Percentiles rank a stretch among this genome's conserved stretches.
phyloP scores from a whole-genome alignment of 2,329 filamentous ascomycete species.

The Colletotrichum musae region DNA sequence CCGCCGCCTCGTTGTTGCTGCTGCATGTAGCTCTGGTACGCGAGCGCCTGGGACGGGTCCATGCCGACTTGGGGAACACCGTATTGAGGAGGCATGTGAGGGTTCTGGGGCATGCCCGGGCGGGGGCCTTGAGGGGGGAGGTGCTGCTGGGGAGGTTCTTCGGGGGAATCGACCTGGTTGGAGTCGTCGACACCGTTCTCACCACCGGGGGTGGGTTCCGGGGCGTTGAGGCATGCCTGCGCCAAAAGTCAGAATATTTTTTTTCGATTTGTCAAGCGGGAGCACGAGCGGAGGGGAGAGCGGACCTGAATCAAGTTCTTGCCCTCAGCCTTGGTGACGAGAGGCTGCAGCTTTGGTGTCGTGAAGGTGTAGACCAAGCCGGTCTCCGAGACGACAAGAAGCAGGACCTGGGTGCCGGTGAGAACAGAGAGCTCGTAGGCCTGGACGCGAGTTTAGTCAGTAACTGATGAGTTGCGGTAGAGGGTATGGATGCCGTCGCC shows the following conservation, averaged over 20 bases:
- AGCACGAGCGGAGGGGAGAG: conserved; percentile 12
- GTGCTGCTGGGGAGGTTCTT: conserved; percentile 85
- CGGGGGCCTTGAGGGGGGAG: conserved; percentile 75
- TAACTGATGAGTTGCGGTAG: conserved; percentile 17
- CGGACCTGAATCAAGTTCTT: conserved; percentile 99
- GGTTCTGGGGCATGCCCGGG: conserved; percentile 76
- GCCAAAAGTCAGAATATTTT: neutral
- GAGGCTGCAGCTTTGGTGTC: conserved; percentile 96
- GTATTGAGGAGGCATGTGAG: conserved; percentile 75
- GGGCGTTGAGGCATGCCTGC: conserved; percentile 95
- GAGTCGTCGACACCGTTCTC: conserved; percentile 85
- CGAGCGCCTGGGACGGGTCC: conserved; percentile 83
- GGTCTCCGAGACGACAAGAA: conserved; percentile 97
- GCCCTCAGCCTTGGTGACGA: conserved; percentile 98
- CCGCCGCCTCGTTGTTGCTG: conserved; percentile 77
- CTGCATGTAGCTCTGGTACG: conserved; percentile 88
- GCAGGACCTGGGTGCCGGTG: conserved; percentile 95
- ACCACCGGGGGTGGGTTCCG: conserved; percentile 85
- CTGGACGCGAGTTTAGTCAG: conserved; percentile 60
- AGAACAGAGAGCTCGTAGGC: conserved; percentile 98
- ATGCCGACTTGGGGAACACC: conserved; percentile 73
- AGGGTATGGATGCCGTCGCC: neutral
- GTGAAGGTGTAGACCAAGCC: conserved; percentile 98
- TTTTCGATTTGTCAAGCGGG: too few relatives aligned
- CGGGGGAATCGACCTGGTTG: conserved; percentile 88